These are phyloP conservation scores for Pythium insidiosum DNA, from an alignment of 352 stramenopile species.

Conservation along the genomic window DNA sequence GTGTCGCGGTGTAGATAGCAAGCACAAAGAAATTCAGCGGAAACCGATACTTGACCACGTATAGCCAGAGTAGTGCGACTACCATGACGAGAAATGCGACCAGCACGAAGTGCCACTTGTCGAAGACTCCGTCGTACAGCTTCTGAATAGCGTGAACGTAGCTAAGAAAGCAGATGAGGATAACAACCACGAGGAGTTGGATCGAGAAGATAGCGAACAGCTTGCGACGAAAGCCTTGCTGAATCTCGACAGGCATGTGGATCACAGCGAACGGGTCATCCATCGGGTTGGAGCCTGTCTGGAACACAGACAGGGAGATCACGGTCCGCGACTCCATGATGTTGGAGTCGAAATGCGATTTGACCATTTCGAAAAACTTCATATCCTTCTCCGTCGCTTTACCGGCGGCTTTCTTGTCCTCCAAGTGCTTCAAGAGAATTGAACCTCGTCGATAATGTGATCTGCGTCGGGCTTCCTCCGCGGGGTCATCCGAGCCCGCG, in stretches of 20 bases:
- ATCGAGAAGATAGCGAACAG: slow-evolving; percentile 67
- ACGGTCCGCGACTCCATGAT: slow-evolving; percentile 68
- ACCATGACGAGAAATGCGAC: slow-evolving; percentile 44
- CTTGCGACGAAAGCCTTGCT: slow-evolving; percentile 65
- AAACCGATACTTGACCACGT: slow-evolving; percentile 67
- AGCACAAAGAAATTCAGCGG: slow-evolving; percentile 67
- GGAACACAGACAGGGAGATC: slow-evolving; percentile 72
- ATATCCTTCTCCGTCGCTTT: slow-evolving; percentile 61
- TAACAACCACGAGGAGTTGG: slow-evolving; percentile 43
- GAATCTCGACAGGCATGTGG: slow-evolving; percentile 57
- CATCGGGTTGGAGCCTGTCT: slow-evolving; percentile 60
- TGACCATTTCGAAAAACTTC: slow-evolving; percentile 79
- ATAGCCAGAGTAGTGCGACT: slow-evolving; percentile 49
- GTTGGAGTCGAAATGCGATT: slow-evolving; percentile 57
- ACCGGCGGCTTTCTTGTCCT: slow-evolving; percentile 49
- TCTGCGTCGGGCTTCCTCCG: slow-evolving; percentile 28
- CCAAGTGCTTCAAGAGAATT: slow-evolving; percentile 64
- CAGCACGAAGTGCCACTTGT: slow-evolving; percentile 43
- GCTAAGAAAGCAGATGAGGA: slow-evolving; percentile 31
- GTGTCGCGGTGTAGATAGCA: slow-evolving; percentile 38
- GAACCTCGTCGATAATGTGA: slow-evolving; percentile 59
- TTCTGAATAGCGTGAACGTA: slow-evolving; percentile 20
- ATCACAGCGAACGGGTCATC: slow-evolving; percentile 67
- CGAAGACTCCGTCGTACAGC: slow-evolving; percentile 24
- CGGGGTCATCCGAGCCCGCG: slow-evolving; percentile 26